These are phyloP conservation scores for Starmerella stigmatis DNA, from an alignment of 805 yeast genomes.

Conservation along the genomic window DNA sequence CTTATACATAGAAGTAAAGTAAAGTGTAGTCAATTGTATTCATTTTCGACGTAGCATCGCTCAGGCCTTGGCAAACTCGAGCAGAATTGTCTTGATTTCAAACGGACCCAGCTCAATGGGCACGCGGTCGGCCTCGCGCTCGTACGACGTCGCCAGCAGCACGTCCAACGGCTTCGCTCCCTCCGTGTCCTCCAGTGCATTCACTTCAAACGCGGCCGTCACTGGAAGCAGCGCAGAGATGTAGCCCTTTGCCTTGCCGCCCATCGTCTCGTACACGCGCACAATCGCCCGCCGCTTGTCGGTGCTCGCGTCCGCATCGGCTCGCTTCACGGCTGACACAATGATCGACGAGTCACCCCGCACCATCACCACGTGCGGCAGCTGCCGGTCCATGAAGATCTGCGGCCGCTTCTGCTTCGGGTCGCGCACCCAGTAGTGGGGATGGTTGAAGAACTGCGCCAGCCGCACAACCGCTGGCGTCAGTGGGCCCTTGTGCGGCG, in stretches of 20 bases:
- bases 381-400: conserved; percentile 2
- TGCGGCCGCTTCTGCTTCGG: conserved; percentile 12
- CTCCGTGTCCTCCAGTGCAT: conserved; percentile 35
- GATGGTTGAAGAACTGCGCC: conserved; percentile 72
- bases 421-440: conserved; percentile 21
- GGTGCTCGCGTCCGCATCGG: conserved; percentile 62
- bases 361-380: conserved; percentile 14
- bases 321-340: conserved; percentile 70
- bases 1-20: no score
- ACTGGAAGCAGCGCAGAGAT: conserved; percentile 43
- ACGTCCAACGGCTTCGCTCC: conserved; percentile 27
- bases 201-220: conserved; percentile 42
- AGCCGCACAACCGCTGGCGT: conserved; percentile 55
- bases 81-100: conserved; percentile 59
- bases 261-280: conserved; percentile 78
- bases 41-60: no score
- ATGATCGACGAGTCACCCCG: conserved; percentile 51
- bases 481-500: conserved; percentile 69
- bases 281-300: conserved; percentile 47
- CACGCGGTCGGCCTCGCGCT: conserved; percentile 23
- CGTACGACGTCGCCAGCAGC: conserved; percentile 15
- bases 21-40: no score
- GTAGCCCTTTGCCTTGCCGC: conserved; percentile 56
- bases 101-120: conserved; percentile 52
- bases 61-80: conserved; percentile 28